Evolutionary conservation across 257 asterid genomes (phyloP).

Genomic region (Handroanthus guayacan): DNA sequence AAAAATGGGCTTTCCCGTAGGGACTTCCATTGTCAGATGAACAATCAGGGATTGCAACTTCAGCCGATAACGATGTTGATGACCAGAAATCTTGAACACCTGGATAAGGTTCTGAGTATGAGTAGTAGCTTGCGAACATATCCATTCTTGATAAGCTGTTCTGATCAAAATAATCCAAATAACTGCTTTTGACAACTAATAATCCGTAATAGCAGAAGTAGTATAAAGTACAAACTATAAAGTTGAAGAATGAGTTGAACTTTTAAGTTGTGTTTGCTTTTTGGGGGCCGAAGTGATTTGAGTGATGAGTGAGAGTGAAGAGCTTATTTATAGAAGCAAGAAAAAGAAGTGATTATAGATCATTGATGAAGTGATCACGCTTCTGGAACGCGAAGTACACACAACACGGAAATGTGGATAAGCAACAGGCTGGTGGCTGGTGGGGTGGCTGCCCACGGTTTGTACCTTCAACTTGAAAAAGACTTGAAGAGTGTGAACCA

Average conservation of each 20-base stretch:
- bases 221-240: not conserved
- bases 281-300: not conserved
- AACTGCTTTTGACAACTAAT: not conserved
- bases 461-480: not conserved
- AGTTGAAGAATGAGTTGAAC: not conserved
- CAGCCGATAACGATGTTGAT: not conserved
- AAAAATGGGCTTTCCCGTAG: conserved; percentile 17
- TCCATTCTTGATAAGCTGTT: conserved; percentile 28
- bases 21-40: conserved; percentile 31
- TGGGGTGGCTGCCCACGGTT: conserved; percentile 38
- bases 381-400: not conserved
- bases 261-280: not conserved
- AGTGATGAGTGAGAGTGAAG: not conserved
- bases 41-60: conserved; percentile 24
- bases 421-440: conserved; percentile 31
- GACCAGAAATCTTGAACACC: conserved; percentile 22
- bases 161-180: conserved; percentile 25
- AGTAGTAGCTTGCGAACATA: conserved; percentile 5
- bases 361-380: not conserved
- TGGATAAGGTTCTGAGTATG: conserved; percentile 25
- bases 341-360: not conserved
- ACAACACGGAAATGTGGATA: conserved; percentile 32
- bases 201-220: not conserved
- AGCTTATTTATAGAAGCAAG: not conserved
- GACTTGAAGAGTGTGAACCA: too few relatives aligned